Conservation (phyloP, 2,329 filamentous ascomycete species). For the Talaromyces islandicus region DNA sequence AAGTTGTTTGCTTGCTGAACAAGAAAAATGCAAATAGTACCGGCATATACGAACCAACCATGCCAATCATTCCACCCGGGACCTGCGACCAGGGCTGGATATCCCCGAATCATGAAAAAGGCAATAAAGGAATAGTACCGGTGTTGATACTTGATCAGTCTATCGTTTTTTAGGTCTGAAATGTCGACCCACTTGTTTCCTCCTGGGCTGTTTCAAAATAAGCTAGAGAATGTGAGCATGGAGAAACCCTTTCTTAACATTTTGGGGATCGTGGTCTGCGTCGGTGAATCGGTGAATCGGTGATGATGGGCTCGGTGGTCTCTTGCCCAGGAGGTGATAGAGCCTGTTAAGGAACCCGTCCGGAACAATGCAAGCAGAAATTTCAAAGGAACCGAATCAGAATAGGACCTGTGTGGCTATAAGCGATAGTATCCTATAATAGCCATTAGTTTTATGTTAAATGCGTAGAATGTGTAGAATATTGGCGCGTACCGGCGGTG, state of each 20-base stretch:
- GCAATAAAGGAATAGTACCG: constrained; percentile 77
- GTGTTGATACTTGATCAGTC: constrained; percentile 82
- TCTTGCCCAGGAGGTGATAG: constrained; percentile 81
- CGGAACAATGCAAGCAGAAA: constrained; percentile 77
- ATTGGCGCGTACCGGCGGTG: constrained; percentile 56
- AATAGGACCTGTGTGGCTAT: constrained; percentile 82
- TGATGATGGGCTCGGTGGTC: constrained; percentile 82
- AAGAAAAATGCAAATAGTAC: constrained; percentile 79
- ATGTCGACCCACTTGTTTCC: constrained; percentile 82
- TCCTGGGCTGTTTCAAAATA: constrained; percentile 85
- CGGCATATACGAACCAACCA: constrained; percentile 77
- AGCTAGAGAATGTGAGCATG: constrained; percentile 87
- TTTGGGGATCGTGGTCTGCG: constrained; percentile 87
- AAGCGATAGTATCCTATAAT: constrained; percentile 65
- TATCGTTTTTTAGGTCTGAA: constrained; percentile 77
- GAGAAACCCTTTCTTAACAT: constrained; percentile 76
- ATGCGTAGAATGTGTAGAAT: not conserved
- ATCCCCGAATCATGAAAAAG: constrained; percentile 66
- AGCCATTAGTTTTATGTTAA: not conserved
- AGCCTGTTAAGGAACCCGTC: constrained; percentile 76
- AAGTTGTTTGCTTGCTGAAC: constrained; percentile 89
- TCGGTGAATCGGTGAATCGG: constrained; percentile 90
- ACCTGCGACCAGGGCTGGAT: constrained; percentile 70
- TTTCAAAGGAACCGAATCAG: constrained; percentile 68
- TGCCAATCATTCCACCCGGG: constrained; percentile 73